Evolutionary conservation across 208 protist genomes (phyloP), one percentile per base, ranked within the genome.

Genomic region (Spongospora subterranea): DNA sequence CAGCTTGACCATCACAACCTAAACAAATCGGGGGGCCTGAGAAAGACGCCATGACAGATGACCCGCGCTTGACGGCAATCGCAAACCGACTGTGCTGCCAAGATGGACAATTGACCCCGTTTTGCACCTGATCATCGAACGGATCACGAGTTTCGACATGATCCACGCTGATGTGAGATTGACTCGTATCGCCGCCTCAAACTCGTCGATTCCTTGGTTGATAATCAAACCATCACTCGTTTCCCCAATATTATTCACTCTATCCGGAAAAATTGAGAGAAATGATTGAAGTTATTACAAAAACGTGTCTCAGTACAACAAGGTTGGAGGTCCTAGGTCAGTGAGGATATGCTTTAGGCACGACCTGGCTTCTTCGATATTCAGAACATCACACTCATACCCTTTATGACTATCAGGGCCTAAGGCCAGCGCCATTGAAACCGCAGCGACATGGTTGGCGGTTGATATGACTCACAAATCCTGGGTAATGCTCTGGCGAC

Each of bases 81-180:
- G n/a, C 71, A 82, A 35, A 82, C 71, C 71, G n/a, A 82, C 71
- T 20, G 40, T 43, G 71, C 71, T 82, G 6, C 71, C 71, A 43
- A 82, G 6, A 43, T 82, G 6, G 6, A 82, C 71, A n/a, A 82
- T 82, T n/a, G 71, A 35, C 35, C 71, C 71, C 6, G 35, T 39
- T 35, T 43, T 13, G 6, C 35, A n/a, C 71, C n/a, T 6, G 71
- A 82, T 6, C 71, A 82, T 82, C 6, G 35, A 6, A 35, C 71
- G 71, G n/a, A 82, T 35, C 17, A 82, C 6, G 17, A 43, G 17
- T 82, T 82, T 82, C 71, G 71, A 82, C 71, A 82, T 82, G n/a
- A 35, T 45, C 71, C 71, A 82, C 17, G 71, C 71, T 43, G 71
- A 82, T 43, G 71, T 82, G 71, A 82, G 71, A 43, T 82, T 82